These are phyloP conservation scores for Betula pendula DNA, from an alignment of 306 rosid species.

Conservation along the genomic window DNA sequence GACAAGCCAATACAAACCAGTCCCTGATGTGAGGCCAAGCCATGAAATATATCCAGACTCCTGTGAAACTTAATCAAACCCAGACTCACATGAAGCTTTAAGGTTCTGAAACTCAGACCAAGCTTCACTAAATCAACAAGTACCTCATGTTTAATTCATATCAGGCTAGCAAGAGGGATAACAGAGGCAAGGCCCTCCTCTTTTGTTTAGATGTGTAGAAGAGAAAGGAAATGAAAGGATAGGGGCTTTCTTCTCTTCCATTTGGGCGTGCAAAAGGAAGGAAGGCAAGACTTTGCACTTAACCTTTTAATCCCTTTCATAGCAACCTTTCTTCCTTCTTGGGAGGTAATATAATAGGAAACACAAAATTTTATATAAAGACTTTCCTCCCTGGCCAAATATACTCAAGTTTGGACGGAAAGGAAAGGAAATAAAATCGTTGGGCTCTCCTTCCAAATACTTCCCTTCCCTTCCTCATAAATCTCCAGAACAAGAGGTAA, in stretches of 20 bases:
- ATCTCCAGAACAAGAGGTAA: background rate
- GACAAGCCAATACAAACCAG: background rate
- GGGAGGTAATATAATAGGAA: background rate
- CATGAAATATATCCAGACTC: background rate
- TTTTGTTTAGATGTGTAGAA: background rate
- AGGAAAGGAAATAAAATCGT: background rate
- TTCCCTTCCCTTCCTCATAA: background rate
- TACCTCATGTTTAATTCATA: background rate
- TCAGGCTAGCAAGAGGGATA: background rate
- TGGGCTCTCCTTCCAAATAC: background rate
- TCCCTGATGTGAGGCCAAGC: slow-evolving; percentile 3
- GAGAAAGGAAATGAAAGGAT: background rate
- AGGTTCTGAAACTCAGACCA: background rate
- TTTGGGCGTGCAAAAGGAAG: background rate
- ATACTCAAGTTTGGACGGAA: background rate
- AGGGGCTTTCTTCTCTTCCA: background rate
- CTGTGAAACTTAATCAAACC: background rate
- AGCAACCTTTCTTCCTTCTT: background rate
- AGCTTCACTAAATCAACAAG: background rate
- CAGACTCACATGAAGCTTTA: background rate
- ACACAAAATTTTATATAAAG: too few species aligned
- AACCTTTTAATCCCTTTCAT: background rate
- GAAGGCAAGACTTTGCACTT: background rate
- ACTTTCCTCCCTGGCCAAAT: too few species aligned
- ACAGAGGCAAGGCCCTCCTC: background rate